Percentiles rank a stretch among this genome's conserved stretches.
These are phyloP conservation scores for Limnanthes douglasii DNA, from an alignment of 345 rosid species.

Conservation along the genomic window DNA sequence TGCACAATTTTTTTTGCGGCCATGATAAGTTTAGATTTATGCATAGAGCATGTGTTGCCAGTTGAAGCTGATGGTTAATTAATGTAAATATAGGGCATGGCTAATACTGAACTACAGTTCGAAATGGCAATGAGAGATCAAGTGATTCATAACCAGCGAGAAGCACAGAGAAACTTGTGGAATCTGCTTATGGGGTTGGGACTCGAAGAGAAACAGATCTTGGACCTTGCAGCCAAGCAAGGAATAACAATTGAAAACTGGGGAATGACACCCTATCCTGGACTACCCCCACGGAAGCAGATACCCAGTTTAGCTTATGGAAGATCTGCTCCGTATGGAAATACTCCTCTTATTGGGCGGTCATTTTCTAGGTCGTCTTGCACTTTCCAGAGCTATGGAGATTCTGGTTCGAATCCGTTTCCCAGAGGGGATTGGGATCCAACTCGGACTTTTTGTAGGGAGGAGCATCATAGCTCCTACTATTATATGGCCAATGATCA, in stretches of 20 bases:
- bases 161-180: slow-evolving; percentile 74
- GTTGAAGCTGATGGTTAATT: slow-evolving; percentile 9
- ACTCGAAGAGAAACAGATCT: slow-evolving; percentile 52
- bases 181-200: slow-evolving; percentile 69
- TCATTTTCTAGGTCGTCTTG: slow-evolving; percentile 41
- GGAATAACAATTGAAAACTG: slow-evolving; percentile 77
- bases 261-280: slow-evolving; percentile 26
- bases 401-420: slow-evolving; percentile 24
- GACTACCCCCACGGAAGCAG: slow-evolving; percentile 31
- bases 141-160: slow-evolving; percentile 78
- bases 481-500: slow-evolving; percentile 37
- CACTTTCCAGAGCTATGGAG: slow-evolving; percentile 30
- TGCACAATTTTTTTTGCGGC: background rate
- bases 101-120: slow-evolving; percentile 84
- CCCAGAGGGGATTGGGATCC: slow-evolving; percentile 28
- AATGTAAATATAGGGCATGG: slow-evolving; percentile 51
- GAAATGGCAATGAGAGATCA: slow-evolving; percentile 98
- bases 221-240: slow-evolving; percentile 65
- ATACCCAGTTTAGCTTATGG: slow-evolving; percentile 18
- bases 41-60: slow-evolving; percentile 1
- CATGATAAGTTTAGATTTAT: background rate
- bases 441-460: slow-evolving; percentile 36
- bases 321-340: slow-evolving; percentile 11
- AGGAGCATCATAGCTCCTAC: slow-evolving; percentile 58
- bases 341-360: slow-evolving; percentile 25